Evolutionary conservation across 2,329 filamentous ascomycete genomes (phyloP), one percentile per base, ranked within the genome.

Genomic region (Phoma sp.): DNA sequence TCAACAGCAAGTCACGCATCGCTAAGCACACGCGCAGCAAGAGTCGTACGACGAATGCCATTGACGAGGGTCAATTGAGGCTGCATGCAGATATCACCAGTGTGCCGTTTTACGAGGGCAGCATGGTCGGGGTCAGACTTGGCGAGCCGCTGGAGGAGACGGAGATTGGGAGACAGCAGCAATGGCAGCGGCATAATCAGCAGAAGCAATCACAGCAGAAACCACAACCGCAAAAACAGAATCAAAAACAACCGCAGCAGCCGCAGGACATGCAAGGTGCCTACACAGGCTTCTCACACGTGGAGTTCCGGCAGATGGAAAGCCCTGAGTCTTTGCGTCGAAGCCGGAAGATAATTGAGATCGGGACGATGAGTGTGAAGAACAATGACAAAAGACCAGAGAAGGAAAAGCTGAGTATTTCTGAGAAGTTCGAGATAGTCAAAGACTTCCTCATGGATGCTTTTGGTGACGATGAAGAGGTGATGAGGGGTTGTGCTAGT

Each of bases 261-360:
- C 27, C 39, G 32, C 10, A 32, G 41, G 32, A 23, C 9, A 23
- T 38, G 13, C 39, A 37, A 4, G 10, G 36, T 33, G 33, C 30
- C 7, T 27, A 32, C 24, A 27, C 8, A 4, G 33, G 18, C 18
- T 18, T 18, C 18, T 18, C 18, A 2, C 18, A 18, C 2, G 18
- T 42, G 9, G 47, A 44, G 6, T 47, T 52, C 5, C 54, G 59
- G 1, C 60, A 68, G 37, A 43, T 61, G 4, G 45, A 44, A 11
- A 18, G 18, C 18, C 18, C 18, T 18, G 18, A 18, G 18, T 18
- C 18, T 18, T 18, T 18, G 18, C 18, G 18, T 18, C 45, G 57
- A 13, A 71, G 70, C 43, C 42, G 45, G 7, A 58, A 58, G 11
- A 57, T 73, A 23, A 68, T 73, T 33, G 64, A 73, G 40, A 62